phyloP scores from a whole-genome alignment of 176 grass and related monocot genomes.

The Cenchrus purpureus region DNA sequence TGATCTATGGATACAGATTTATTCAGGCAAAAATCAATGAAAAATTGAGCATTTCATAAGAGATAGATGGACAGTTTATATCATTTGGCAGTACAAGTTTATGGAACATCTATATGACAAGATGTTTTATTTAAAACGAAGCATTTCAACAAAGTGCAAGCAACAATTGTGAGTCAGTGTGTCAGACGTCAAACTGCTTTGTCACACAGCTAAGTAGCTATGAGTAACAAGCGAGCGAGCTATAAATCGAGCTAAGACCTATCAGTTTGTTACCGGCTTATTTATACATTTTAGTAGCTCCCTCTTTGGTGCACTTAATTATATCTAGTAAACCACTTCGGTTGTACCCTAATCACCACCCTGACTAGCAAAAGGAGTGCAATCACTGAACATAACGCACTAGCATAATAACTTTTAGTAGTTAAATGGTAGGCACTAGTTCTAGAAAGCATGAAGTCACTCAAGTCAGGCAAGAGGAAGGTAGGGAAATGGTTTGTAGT shows the following conservation, averaged over 20 bases:
- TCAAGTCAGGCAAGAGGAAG: slow-evolving; percentile 50
- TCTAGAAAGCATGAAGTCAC: slow-evolving; percentile 56
- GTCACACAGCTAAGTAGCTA: slow-evolving; percentile 29
- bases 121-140: neutral
- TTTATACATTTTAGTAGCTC: slow-evolving; percentile 32
- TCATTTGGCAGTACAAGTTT: slow-evolving; percentile 12
- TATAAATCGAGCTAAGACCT: slow-evolving; percentile 25
- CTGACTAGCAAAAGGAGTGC: slow-evolving; percentile 29
- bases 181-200: slow-evolving; percentile 48
- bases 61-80: neutral
- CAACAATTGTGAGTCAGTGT: slow-evolving; percentile 19
- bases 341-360: slow-evolving; percentile 40
- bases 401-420: slow-evolving; percentile 34
- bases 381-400: slow-evolving; percentile 37
- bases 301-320: slow-evolving; percentile 28
- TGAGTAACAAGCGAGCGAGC: slow-evolving; percentile 38
- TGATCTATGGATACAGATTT: neutral
- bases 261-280: slow-evolving; percentile 26
- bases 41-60: slow-evolving; percentile 8
- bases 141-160: neutral
- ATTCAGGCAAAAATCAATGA: slow-evolving; percentile 3
- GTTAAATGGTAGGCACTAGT: slow-evolving; percentile 56
- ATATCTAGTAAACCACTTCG: slow-evolving; percentile 36
- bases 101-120: neutral
- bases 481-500: slow-evolving; percentile 58